A percentile compares a stretch with the other conserved stretches of the same genome.
Evolutionary conservation across 179 eudicot genomes (phyloP).

Genomic region (Nepenthes alata): DNA sequence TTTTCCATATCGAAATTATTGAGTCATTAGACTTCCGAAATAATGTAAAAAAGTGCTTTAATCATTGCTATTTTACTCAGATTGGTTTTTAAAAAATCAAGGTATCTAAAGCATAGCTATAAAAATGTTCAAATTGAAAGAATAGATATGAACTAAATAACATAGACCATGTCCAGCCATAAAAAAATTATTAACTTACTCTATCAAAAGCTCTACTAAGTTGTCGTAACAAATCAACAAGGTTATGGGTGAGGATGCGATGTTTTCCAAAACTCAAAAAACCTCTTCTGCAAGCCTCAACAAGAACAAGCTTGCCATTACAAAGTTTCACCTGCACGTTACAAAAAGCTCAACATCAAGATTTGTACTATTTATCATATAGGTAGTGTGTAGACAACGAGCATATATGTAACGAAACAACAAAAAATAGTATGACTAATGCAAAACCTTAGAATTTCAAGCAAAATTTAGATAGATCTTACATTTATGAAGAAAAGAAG

Average conservation of each 20-base stretch:
- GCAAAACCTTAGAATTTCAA: not conserved
- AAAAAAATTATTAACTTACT: constrained; percentile 29
- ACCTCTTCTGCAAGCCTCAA: constrained; percentile 86
- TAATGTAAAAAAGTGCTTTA: too few species aligned
- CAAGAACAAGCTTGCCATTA: constrained; percentile 70
- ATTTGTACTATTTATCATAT: not conserved
- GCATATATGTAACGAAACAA: not conserved
- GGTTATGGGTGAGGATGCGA: constrained; percentile 70
- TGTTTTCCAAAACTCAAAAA: constrained; percentile 80
- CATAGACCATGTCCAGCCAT: not conserved
- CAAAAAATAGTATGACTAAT: not conserved
- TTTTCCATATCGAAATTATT: too few species aligned
- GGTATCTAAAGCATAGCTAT: not conserved
- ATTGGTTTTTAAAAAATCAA: too few species aligned
- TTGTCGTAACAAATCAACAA: constrained; percentile 86
- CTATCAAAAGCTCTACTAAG: constrained; percentile 92
- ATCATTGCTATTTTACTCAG: too few species aligned
- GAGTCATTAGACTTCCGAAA: too few species aligned
- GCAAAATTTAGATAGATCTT: constrained; percentile 11
- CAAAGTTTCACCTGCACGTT: constrained; percentile 74
- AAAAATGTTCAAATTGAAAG: not conserved
- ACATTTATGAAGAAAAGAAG: constrained; percentile 82
- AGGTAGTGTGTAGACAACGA: not conserved
- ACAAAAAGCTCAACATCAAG: constrained; percentile 6
- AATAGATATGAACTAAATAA: not conserved